These are phyloP conservation scores for Dalbergia cochinchinensis DNA, from an alignment of 306 rosid genomes.

Conservation along the genomic window DNA sequence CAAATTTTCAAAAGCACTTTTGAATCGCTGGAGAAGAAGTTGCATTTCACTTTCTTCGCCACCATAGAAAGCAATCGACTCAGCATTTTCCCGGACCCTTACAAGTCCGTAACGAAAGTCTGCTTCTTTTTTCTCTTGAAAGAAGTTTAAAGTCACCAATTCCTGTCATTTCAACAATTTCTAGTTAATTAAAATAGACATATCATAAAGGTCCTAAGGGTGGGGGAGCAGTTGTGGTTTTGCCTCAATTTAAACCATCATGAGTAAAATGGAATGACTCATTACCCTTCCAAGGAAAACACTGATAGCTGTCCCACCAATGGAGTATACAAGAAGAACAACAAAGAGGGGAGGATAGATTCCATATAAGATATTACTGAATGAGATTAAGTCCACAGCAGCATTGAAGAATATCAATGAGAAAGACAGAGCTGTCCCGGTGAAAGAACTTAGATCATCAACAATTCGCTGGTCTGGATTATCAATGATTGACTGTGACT, in stretches of 20 bases:
- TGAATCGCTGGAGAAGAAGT: slow-evolving; percentile 92
- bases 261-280: not conserved
- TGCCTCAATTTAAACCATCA: slow-evolving; percentile 34
- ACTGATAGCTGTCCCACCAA: slow-evolving; percentile 94
- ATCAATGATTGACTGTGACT: slow-evolving; percentile 93
- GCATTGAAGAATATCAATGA: slow-evolving; percentile 84
- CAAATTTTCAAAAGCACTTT: slow-evolving; percentile 91
- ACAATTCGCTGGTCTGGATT: slow-evolving; percentile 98
- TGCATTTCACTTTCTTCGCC: slow-evolving; percentile 93
- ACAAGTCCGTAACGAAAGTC: slow-evolving; percentile 99
- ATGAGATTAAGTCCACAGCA: slow-evolving; percentile 85
- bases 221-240: not conserved
- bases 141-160: slow-evolving; percentile 82
- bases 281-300: slow-evolving; percentile 92
- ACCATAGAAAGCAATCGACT: slow-evolving; percentile 93
- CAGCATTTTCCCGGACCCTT: slow-evolving; percentile 95
- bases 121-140: slow-evolving; percentile 99
- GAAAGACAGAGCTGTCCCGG: slow-evolving; percentile 87
- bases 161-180: slow-evolving; percentile 62
- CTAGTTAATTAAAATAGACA: slow-evolving; percentile 24
- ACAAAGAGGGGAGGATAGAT: slow-evolving; percentile 93
- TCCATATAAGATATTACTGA: slow-evolving; percentile 91
- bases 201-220: slow-evolving; percentile 13
- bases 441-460: slow-evolving; percentile 92
- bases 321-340: slow-evolving; percentile 84